A percentile compares a stretch with the other conserved stretches of the same genome.
Evolutionary conservation across 2,329 filamentous ascomycete species (phyloP).

Genomic region (Colletotrichum musae): DNA sequence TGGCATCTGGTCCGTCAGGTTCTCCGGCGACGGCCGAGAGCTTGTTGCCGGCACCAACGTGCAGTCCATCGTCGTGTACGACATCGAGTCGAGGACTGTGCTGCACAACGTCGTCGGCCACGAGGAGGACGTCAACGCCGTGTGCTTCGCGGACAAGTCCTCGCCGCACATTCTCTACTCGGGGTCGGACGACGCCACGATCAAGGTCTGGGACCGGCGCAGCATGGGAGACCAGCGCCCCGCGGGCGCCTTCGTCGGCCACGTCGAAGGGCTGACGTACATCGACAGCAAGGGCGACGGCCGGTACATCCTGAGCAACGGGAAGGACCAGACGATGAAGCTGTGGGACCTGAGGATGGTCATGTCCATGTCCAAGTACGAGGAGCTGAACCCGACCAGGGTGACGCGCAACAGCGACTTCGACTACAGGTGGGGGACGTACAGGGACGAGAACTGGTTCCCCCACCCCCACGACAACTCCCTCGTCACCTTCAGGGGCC

Average conservation of each 20-base stretch:
- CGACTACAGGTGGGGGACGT: slow-evolving; percentile 81
- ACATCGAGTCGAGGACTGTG: slow-evolving; percentile 84
- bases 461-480: slow-evolving; percentile 90
- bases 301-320: slow-evolving; percentile 91
- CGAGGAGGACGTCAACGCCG: slow-evolving; percentile 92
- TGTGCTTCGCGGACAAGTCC: slow-evolving; percentile 91
- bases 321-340: slow-evolving; percentile 97
- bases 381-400: slow-evolving; percentile 67
- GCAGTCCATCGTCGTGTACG: slow-evolving; percentile 87
- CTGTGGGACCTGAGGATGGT: slow-evolving; percentile 95
- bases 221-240: slow-evolving; percentile 88
- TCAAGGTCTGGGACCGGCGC: slow-evolving; percentile 97
- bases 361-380: slow-evolving; percentile 79
- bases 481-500: slow-evolving; percentile 92
- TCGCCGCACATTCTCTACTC: slow-evolving; percentile 97
- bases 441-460: slow-evolving; percentile 76
- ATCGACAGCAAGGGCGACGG: slow-evolving; percentile 80
- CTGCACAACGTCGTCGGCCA: slow-evolving; percentile 85
- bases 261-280: slow-evolving; percentile 77
- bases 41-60: slow-evolving; percentile 90
- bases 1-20: slow-evolving; percentile 90
- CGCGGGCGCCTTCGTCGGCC: slow-evolving; percentile 76
- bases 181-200: slow-evolving; percentile 92
- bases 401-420: slow-evolving; percentile 72
- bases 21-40: slow-evolving; percentile 91